Percentiles rank a stretch among this genome's conserved stretches.
phyloP scores from a whole-genome alignment of 257 asterid species.

The Nicotiana noctiflora region DNA sequence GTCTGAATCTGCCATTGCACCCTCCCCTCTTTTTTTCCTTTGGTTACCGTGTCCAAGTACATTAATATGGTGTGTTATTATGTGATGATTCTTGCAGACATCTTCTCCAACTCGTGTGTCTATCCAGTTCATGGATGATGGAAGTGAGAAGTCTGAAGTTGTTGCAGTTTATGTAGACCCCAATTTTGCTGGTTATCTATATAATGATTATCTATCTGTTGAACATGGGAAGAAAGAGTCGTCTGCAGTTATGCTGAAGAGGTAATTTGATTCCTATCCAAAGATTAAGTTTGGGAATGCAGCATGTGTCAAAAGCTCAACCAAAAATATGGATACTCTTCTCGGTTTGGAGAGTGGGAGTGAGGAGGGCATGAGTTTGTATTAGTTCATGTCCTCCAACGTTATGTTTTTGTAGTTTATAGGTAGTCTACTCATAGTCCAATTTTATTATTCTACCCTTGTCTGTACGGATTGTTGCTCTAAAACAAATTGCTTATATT shows the following conservation, averaged over 20 bases:
- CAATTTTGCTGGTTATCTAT: constrained; percentile 69
- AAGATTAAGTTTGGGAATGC: background rate
- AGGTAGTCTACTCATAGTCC: background rate
- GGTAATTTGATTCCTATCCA: constrained; percentile 38
- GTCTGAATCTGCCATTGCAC: background rate
- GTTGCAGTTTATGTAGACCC: constrained; percentile 94
- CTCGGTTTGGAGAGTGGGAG: background rate
- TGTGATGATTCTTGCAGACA: constrained; percentile 37
- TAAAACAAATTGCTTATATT: background rate
- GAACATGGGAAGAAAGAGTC: constrained; percentile 63
- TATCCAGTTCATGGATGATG: constrained; percentile 88
- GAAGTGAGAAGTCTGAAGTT: constrained; percentile 80
- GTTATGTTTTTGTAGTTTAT: background rate
- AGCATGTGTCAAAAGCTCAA: background rate
- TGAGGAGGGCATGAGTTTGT: background rate
- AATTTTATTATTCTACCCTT: background rate
- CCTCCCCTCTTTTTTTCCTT: background rate
- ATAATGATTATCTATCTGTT: constrained; percentile 72
- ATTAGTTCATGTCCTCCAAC: background rate
- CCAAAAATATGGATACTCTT: background rate
- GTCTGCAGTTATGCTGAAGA: constrained; percentile 53
- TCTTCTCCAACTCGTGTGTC: constrained; percentile 59
- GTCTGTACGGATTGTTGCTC: background rate
- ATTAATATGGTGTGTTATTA: constrained; percentile 22
- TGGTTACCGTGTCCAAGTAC: background rate